Percentiles rank a stretch among this genome's conserved stretches.
These are phyloP conservation scores for Hortiboletus campestris DNA, from an alignment of 768 basidiomycete genomes.

Conservation along the genomic window DNA sequence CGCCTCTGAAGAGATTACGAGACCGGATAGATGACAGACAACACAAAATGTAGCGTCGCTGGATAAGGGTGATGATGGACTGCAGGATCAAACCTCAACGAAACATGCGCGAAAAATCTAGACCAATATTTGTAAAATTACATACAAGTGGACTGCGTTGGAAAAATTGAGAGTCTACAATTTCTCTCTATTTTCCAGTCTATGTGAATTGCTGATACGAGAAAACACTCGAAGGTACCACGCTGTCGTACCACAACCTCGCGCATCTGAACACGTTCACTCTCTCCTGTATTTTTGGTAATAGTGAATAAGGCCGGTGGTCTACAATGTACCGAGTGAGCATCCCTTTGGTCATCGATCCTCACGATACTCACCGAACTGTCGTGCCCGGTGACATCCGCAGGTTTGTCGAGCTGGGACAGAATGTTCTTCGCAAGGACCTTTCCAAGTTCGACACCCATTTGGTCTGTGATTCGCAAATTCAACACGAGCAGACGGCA, in stretches of 20 bases:
- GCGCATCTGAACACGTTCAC: conserved; percentile 37
- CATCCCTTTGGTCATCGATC: neutral
- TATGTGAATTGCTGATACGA: neutral
- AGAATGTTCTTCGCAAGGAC: conserved; percentile 96
- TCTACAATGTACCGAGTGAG: conserved; percentile 44
- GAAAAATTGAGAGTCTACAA: conserved; percentile 1
- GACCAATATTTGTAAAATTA: conserved; percentile 10
- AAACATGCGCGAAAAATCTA: neutral
- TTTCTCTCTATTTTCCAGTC: neutral
- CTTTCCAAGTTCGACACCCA: conserved; percentile 99
- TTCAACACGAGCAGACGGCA: neutral
- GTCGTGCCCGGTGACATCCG: conserved; percentile 85
- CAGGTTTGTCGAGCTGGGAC: conserved; percentile 75
- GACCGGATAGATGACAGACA: no score
- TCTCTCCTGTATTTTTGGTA: conserved; percentile 89
- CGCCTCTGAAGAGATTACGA: no score
- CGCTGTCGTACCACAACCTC: conserved; percentile 13
- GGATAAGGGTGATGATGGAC: no score
- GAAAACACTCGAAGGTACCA: neutral
- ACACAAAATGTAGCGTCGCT: no score
- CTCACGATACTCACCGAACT: conserved; percentile 53
- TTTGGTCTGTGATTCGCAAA: conserved; percentile 67
- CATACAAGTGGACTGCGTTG: neutral
- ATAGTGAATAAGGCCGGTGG: conserved; percentile 94
- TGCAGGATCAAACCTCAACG: no score